Evolutionary conservation across 2,329 filamentous ascomycete species (phyloP).

Genomic region (Cryphonectria nitschkei): DNA sequence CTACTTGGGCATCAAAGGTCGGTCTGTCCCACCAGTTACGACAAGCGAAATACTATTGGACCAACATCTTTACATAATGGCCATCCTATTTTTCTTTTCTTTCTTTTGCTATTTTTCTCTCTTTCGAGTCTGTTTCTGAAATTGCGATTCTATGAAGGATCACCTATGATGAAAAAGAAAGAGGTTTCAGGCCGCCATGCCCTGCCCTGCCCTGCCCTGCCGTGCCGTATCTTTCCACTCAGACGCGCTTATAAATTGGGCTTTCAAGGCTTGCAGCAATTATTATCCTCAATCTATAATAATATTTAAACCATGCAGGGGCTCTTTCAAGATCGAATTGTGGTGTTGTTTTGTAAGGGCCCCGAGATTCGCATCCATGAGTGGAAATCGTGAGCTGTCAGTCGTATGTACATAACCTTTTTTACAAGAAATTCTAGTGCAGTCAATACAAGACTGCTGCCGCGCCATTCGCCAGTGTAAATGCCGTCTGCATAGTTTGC

Average conservation of each 20-base stretch:
- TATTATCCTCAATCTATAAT: not conserved
- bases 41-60: not conserved
- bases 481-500: slow-evolving; percentile 14
- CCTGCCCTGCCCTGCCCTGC: not conserved
- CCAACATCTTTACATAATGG: not conserved
- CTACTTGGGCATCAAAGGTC: not conserved
- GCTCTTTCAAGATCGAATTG: not conserved
- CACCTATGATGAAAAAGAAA: not conserved
- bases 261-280: slow-evolving; percentile 4
- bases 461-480: slow-evolving; percentile 28
- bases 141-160: not conserved
- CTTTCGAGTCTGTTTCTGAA: not conserved
- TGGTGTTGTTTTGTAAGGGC: not conserved
- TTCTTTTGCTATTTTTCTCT: not conserved
- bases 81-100: too few species aligned
- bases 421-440: slow-evolving; percentile 20
- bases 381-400: slow-evolving; percentile 2
- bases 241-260: not conserved
- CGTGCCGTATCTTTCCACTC: too few species aligned
- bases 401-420: slow-evolving; percentile 23
- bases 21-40: not conserved
- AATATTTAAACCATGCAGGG: not conserved
- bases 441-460: slow-evolving; percentile 14
- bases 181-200: not conserved
- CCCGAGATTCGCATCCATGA: slow-evolving; percentile 1